phyloP scores from a whole-genome alignment of 305 asterid species.

The Fraxinus xanthoxyloides region DNA sequence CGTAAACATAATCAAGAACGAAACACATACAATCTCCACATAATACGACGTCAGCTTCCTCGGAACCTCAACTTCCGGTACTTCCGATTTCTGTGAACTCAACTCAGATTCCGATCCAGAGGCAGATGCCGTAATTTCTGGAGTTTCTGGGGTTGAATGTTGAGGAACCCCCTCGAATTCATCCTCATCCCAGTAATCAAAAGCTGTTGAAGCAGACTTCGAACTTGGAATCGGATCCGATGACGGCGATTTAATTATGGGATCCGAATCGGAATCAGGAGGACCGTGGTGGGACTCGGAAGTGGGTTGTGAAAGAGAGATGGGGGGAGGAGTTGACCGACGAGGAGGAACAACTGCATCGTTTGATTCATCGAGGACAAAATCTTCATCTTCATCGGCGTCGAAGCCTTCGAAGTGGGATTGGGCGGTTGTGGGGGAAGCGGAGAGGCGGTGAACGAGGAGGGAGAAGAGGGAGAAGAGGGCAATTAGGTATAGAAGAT shows the following conservation, averaged over 20 bases:
- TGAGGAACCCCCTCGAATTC: constrained; percentile 91
- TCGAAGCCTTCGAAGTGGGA: constrained; percentile 98
- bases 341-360: constrained; percentile 40
- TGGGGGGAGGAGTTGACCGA: constrained; percentile 59
- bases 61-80: constrained; percentile 28
- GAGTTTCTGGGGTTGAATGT: constrained; percentile 23
- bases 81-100: constrained; percentile 31
- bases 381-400: constrained; percentile 79
- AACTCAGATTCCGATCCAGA: constrained; percentile 31
- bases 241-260: constrained; percentile 33
- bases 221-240: constrained; percentile 48
- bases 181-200: constrained; percentile 92
- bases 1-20: constrained; percentile 63
- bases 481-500: constrained; percentile 58
- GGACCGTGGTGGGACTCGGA: constrained; percentile 65
- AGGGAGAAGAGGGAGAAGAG: constrained; percentile 58
- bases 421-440: constrained; percentile 41
- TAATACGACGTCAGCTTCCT: constrained; percentile 43
- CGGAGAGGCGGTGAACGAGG: constrained; percentile 60
- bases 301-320: constrained; percentile 52
- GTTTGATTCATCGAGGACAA: constrained; percentile 36
- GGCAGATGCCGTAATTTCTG: constrained; percentile 28
- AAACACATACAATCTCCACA: constrained; percentile 71
- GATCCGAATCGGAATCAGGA: constrained; percentile 36
- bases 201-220: constrained; percentile 42